A percentile compares a stretch with the other conserved stretches of the same genome.
Conservation (phyloP, 805 yeast species). For the Starmerella gropengiesseri region DNA sequence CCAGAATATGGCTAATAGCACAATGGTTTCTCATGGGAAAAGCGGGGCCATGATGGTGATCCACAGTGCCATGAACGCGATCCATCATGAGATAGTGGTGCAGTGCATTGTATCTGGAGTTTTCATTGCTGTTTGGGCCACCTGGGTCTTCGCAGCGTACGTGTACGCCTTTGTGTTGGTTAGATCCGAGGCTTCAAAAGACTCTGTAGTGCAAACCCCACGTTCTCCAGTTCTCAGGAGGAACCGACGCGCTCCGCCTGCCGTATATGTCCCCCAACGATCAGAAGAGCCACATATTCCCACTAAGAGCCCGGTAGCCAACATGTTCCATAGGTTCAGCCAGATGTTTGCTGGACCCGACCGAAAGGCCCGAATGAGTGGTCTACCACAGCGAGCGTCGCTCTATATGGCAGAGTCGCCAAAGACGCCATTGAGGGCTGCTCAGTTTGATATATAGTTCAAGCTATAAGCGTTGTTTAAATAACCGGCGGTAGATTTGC, state of each 20-base stretch:
- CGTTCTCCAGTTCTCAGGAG: neutral
- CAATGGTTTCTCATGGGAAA: neutral
- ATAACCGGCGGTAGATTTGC: no score
- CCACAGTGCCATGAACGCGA: neutral
- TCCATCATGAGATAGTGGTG: conserved; percentile 10
- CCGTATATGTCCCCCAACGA: neutral
- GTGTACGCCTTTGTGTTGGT: neutral
- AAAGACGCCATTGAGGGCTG: conserved; percentile 14
- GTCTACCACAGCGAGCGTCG: conserved; percentile 8
- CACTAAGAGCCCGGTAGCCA: conserved; percentile 6
- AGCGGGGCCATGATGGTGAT: neutral
- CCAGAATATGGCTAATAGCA: neutral
- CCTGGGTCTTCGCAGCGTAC: conserved; percentile 11
- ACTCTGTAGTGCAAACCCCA: no score
- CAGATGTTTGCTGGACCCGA: conserved; percentile 10
- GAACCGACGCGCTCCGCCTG: neutral
- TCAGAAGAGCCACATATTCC: neutral
- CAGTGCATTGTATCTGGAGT: conserved; percentile 18
- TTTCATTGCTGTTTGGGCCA: conserved; percentile 18
- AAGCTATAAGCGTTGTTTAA: no score
- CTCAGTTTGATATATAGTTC: neutral
- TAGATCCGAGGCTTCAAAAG: neutral
- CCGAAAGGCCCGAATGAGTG: neutral
- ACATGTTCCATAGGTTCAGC: conserved; percentile 3
- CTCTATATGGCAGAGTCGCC: conserved; percentile 17